Base-by-base conservation (phyloP, 306 rosid species). In the Castanopsis chinensis region DNA sequence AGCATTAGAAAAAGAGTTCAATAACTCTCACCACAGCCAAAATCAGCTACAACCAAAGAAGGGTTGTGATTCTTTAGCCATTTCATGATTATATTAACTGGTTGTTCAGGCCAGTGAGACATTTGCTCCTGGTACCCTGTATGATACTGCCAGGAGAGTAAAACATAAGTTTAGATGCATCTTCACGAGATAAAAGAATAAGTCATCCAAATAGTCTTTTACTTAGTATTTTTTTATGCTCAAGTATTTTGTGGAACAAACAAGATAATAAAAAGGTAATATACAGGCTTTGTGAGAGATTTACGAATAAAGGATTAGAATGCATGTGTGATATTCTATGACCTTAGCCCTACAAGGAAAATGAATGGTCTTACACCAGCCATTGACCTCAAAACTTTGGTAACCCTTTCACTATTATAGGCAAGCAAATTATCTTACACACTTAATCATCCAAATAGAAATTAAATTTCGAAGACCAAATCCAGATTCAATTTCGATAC, bases 31-130 rank as follows among this genome's bases (percentile, higher is more conserved):
- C 99, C 99, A 49, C 98, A 95, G 73, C 99, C 99, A 86, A 95
- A 95, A 89, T 95, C 98, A 80, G 99, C 98, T 52, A 95, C 89
- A 59, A 87, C 90, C 80, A 91, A 78, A 57, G 96, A 91, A 54
- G 94, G 88, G 76, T 77, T 85, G 80, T 85, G 96, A 75, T 90
- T 88, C 77, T 84, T 92, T 52, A 95, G 81, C 98, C 98, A 95
- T 75, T 85, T 88, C 70, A 88, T 89, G 76, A 95, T 92, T 60
- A 90, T 91, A 79, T 92, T 82, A 78, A 95, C 93, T 0, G 98
- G 98, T 76, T 83, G 85, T 87, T 95, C 96, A 35, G 99, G 99
- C 97, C 99, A 95, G 75, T 85, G 92, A 0, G 93, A 86, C 99
- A 95, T 91, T 84, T 95, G 98, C 77, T 76, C 90, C 89, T 85